Evolutionary conservation across 768 basidiomycete species (phyloP).

Genomic region (Lanmaoa rubissima): DNA sequence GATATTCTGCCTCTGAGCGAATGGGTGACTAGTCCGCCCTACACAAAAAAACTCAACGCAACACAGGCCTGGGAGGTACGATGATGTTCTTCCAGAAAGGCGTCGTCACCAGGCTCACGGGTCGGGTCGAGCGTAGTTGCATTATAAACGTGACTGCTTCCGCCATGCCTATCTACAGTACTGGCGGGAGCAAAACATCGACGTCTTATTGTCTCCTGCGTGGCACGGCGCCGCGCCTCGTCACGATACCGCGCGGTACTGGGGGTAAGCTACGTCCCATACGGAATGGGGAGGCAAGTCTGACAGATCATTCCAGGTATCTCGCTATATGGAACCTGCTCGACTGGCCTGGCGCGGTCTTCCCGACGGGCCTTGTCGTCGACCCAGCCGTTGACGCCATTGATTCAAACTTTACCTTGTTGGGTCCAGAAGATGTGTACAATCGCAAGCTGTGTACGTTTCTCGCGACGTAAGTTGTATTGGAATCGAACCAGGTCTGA

Average conservation of each 20-base stretch:
- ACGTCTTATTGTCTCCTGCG: conserved; percentile 40
- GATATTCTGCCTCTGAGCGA: conserved; percentile 35
- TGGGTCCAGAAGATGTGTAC: conserved; percentile 22
- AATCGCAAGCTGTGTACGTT: conserved; percentile 21
- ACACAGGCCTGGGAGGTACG: conserved; percentile 33
- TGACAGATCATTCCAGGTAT: conserved; percentile 27
- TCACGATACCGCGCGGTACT: conserved; percentile 38
- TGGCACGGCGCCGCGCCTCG: conserved; percentile 36
- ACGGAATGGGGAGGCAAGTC: not conserved
- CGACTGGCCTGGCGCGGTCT: conserved; percentile 44
- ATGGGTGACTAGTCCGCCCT: conserved; percentile 35
- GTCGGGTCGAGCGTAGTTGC: conserved; percentile 18
- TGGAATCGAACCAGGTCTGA: not conserved
- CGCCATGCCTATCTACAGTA: conserved; percentile 35
- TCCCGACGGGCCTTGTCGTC: conserved; percentile 40
- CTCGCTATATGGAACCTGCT: conserved; percentile 43
- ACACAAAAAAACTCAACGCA: conserved; percentile 24
- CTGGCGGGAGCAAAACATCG: conserved; percentile 39
- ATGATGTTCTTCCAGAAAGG: not conserved
- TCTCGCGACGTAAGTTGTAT: not conserved
- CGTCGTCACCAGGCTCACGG: not conserved
- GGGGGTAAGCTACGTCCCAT: conserved; percentile 19
- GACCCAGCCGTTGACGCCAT: conserved; percentile 27
- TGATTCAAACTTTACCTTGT: conserved; percentile 4
- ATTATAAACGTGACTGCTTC: conserved; percentile 32